These are phyloP conservation scores for Lolium multiflorum DNA, from an alignment of 176 grass and related monocot genomes.

Conservation along the genomic window DNA sequence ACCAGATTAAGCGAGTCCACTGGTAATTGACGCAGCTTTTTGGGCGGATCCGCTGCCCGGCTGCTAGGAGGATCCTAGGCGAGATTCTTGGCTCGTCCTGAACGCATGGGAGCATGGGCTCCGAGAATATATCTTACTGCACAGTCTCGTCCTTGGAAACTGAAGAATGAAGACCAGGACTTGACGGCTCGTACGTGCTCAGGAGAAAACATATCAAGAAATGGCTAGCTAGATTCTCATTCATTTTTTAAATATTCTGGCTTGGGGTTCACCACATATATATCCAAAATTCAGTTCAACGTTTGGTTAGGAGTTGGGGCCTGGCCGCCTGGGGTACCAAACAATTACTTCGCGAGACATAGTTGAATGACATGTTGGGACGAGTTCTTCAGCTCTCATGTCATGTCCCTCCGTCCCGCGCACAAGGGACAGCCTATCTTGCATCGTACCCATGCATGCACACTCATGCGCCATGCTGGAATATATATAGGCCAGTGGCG, in stretches of 20 bases:
- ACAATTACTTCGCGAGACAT: slow-evolving; percentile 29
- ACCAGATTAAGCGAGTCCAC: not conserved
- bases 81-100: not conserved
- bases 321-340: not conserved
- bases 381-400: not conserved
- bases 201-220: not conserved
- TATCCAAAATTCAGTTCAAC: not conserved
- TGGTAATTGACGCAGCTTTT: slow-evolving; percentile 45
- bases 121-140: slow-evolving; percentile 9
- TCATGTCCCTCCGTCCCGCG: not conserved
- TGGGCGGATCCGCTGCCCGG: slow-evolving; percentile 24
- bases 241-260: too few relatives aligned
- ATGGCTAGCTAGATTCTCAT: not conserved
- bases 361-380: slow-evolving; percentile 35
- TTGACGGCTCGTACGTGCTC: not conserved
- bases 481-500: not conserved
- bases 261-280: not conserved
- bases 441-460: slow-evolving; percentile 21
- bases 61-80: slow-evolving; percentile 44
- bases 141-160: slow-evolving; percentile 22
- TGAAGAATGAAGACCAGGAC: slow-evolving; percentile 2
- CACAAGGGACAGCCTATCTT: slow-evolving; percentile 20
- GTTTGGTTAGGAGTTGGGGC: slow-evolving; percentile 44
- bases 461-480: slow-evolving; percentile 14
- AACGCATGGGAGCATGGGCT: slow-evolving; percentile 19